These are phyloP conservation scores for Aspergillus mulundensis DNA, from an alignment of 495 filamentous ascomycete species.

Conservation along the genomic window DNA sequence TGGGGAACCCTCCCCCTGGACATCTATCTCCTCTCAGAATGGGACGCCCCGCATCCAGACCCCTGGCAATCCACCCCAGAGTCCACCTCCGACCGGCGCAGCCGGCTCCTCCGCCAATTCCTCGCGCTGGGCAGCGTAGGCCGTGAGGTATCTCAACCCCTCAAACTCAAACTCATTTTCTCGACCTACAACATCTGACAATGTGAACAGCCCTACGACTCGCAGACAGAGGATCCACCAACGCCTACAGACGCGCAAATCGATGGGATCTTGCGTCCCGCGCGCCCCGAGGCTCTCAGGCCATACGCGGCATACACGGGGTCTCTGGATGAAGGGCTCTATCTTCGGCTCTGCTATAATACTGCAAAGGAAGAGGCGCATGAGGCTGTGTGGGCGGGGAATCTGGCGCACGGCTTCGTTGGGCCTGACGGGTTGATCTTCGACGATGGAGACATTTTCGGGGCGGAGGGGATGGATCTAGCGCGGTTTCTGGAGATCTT, in stretches of 20 bases:
- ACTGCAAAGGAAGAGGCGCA: background rate
- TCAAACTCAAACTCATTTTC: too few species aligned
- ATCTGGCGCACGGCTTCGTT: background rate
- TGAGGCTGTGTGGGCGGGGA: background rate
- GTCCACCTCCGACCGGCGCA: background rate
- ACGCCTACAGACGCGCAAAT: background rate
- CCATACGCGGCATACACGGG: background rate
- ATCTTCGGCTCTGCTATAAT: background rate
- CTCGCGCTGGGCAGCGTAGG: background rate
- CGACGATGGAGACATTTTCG: background rate
- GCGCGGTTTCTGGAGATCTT: background rate
- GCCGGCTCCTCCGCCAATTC: background rate
- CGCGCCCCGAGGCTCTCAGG: background rate
- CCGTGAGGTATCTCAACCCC: background rate
- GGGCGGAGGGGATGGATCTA: too few species aligned
- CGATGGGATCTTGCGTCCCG: background rate
- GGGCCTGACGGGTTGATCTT: background rate
- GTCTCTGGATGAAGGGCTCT: background rate
- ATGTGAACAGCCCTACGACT: background rate
- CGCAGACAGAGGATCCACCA: background rate
- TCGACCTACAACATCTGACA: too few species aligned
- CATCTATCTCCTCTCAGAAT: background rate
- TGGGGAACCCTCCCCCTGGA: background rate
- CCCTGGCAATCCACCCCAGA: background rate
- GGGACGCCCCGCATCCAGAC: background rate